Conservation (phyloP, 2,329 filamentous ascomycete genomes). For the Phyllosticta citrichinensis region DNA sequence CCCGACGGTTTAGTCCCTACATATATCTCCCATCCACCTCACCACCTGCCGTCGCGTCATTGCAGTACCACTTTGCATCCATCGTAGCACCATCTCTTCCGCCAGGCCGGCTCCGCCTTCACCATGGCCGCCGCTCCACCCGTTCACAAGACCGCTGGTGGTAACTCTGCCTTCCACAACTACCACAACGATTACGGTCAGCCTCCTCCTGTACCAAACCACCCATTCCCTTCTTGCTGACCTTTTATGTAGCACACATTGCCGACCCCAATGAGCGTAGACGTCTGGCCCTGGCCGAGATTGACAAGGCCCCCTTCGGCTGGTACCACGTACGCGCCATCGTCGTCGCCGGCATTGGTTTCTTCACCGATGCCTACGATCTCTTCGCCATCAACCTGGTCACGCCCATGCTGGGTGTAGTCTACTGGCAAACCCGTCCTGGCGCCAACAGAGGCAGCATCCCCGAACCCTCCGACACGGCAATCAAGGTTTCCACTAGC, state of each 20-base stretch:
- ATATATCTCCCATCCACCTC: background rate
- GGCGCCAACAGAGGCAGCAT: constrained; percentile 37
- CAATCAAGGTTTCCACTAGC: constrained; percentile 77
- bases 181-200: constrained; percentile 62
- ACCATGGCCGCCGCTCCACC: constrained; percentile 10
- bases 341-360: constrained; percentile 71
- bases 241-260: constrained; percentile 27
- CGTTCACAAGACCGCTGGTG: constrained; percentile 15
- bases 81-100: background rate
- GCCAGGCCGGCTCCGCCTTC: background rate
- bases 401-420: constrained; percentile 66
- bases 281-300: constrained; percentile 67
- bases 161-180: constrained; percentile 38
- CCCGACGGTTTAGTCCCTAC: background rate
- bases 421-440: constrained; percentile 51
- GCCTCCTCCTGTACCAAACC: background rate
- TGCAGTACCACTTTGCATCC: background rate
- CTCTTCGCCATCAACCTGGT: constrained; percentile 62
- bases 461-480: constrained; percentile 59
- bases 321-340: constrained; percentile 75
- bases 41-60: background rate
- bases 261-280: constrained; percentile 69
- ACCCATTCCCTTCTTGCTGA: background rate
- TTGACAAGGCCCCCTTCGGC: constrained; percentile 72
- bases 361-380: constrained; percentile 76